Evolutionary conservation across 805 yeast species (phyloP), one percentile per base, ranked within the genome.

Genomic region (Kuraishia capsulata): DNA sequence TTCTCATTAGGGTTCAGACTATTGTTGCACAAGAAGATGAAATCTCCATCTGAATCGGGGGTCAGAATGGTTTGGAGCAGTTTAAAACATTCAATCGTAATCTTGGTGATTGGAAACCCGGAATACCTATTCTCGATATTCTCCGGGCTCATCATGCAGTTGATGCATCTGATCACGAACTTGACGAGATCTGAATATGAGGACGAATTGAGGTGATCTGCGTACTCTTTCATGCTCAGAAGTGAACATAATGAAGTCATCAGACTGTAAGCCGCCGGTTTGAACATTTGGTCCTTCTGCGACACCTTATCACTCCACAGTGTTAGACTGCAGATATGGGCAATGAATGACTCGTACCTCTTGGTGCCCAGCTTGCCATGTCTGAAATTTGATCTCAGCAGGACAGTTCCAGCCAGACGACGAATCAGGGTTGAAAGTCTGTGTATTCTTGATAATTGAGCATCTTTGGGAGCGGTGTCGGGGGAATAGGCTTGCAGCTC

Each of bases 401-500:
- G 17, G 17, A 28, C 31, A 13, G 9, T 28, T 17, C 14, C 14
- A 13, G 17, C 31, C 9, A 28, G 17, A 28, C 31, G 31, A 11
- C 31, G 31, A 5, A 28, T 13, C 31, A 28, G 31, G 31, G 31
- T 28, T 8, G 31, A 9, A 5, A 28, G 31, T 5, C 17, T 6
- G 46, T 14, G 44, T 32, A 14, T 35, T 32, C 14, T 20, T 38
- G 10, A 14, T n/a, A 3, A 17, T 13, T 4, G 19, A 24, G 21
- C 5, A 9, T 2, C 20, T 17, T 11, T 18, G 19, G 32, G 30
- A 11, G 10, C 11, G 13, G 31, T 8, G 6, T 28, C 31, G 17
- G 8, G 13, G 31, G 47, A 42, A 36, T 46, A 54, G 3, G 48
- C 39, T 5, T 37, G 36, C 21, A 42, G 42, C 20, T 58, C 61